Evolutionary conservation across 768 basidiomycete genomes (phyloP), one percentile per base, ranked within the genome.

Genomic region (Mycena rebaudengoi): DNA sequence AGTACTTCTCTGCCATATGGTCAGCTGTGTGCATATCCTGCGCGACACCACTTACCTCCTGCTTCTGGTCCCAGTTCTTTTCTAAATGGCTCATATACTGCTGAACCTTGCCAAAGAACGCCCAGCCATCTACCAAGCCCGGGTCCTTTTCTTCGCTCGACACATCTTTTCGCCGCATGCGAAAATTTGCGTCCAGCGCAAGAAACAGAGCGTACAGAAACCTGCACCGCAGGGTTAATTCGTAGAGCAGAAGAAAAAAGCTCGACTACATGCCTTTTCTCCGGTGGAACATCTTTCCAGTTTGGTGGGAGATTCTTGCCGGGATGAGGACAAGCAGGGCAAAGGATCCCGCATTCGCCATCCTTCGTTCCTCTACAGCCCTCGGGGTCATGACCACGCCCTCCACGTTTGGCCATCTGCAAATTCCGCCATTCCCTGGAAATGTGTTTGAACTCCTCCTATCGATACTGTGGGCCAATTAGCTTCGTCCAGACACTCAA

Each of bases 301-400:
- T 66, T 64, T 5, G n/a, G 21, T 7, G 69, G 74, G 10, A 76
- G 44, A 54, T 76, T 76, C 18, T 65, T 70, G 0, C 60, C 66
- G 2, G 72, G 74, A 5, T 75, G 71, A 2, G 72, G 75, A 53
- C 72, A 76, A 8, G 69, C 71, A 16, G 73, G 71, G 48, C 74
- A 77, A 25, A 61, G 23, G 13, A 76, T 56, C 8, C 73, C 73
- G 25, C 68, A 65, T 37, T 74, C 65, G 0, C 73, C 71, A 1
- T 25, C 21, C 41, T 67, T 35, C 2, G 70, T 75, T 10, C 39
- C 64, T 12, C 20, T 39, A 7, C 68, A 44, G 12, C 73, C 72
- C 5, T 4, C 32, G 16, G 60, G 43, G 20, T 68, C 70, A 49
- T 72, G 68, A 7, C 45, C 45, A 6, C 45, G 8, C 60, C 72